Conservation (phyloP, 1,284 basidiomycete species). For the Rhizoctonia solani region DNA sequence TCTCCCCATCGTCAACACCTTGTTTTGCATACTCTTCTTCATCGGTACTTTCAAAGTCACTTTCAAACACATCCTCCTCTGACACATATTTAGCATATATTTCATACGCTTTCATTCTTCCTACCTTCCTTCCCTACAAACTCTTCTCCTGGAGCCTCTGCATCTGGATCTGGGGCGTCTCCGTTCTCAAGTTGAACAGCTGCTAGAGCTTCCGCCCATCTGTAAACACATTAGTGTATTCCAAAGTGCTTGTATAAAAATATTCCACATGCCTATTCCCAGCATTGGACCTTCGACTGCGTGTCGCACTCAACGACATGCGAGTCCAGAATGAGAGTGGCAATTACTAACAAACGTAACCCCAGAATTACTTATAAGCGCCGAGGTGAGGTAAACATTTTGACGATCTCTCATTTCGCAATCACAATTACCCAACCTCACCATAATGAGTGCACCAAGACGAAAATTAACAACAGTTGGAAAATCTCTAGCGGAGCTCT, state of each 20-base stretch:
- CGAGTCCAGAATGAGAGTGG: not conserved
- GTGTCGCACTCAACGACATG: slow-evolving; percentile 22
- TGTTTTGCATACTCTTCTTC: slow-evolving; percentile 62
- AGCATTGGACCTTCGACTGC: slow-evolving; percentile 20
- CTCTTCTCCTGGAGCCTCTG: slow-evolving; percentile 56
- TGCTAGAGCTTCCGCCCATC: slow-evolving; percentile 30
- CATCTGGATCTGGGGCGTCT: slow-evolving; percentile 8
- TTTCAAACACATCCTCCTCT: slow-evolving; percentile 76
- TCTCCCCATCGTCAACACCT: slow-evolving; percentile 60
- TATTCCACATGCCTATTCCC: slow-evolving; percentile 10
- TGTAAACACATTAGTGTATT: not conserved
- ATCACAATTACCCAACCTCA: not conserved
- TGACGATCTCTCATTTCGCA: not conserved
- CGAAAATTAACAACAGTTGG: slow-evolving; percentile 17
- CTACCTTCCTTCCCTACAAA: slow-evolving; percentile 63
- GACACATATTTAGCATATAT: not conserved
- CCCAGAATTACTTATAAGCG: not conserved
- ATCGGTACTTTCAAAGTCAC: slow-evolving; percentile 81
- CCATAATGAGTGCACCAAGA: slow-evolving; percentile 5
- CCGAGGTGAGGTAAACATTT: not conserved
- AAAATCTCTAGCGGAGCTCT: slow-evolving; percentile 48
- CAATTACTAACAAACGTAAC: not conserved
- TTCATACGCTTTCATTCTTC: slow-evolving; percentile 9
- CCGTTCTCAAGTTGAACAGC: slow-evolving; percentile 20
- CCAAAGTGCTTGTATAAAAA: not conserved